phyloP scores from a whole-genome alignment of 148 eudicot species.

The Euryodendron excelsum region DNA sequence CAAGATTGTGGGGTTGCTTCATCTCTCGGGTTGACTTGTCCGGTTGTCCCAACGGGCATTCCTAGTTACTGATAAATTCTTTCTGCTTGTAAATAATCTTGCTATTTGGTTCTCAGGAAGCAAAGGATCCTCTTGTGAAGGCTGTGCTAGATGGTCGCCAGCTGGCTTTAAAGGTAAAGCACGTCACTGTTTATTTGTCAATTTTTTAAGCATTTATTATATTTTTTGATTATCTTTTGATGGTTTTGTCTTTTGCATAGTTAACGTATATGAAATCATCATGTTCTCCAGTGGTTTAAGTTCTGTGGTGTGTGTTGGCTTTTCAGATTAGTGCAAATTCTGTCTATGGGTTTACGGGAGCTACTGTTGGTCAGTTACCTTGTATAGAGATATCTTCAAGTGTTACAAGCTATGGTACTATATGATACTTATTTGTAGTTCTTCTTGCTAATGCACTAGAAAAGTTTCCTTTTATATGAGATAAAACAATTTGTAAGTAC shows the following conservation, averaged over 20 bases:
- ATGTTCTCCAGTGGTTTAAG: conserved; percentile 1
- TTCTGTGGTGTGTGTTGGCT: conserved; percentile 16
- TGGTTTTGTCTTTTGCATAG: background rate
- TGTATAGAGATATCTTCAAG: conserved; percentile 98
- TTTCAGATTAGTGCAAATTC: conserved; percentile 99
- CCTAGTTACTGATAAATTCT: background rate
- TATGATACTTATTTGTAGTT: conserved; percentile 7
- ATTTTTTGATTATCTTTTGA: background rate
- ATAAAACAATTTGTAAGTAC: background rate
- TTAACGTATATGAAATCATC: background rate
- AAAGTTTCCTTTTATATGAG: background rate
- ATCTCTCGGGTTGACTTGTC: background rate
- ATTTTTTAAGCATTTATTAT: background rate
- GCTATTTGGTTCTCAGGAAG: conserved; percentile 57
- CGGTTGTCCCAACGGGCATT: background rate
- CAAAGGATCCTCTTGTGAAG: conserved; percentile 94
- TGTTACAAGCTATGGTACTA: conserved; percentile 97
- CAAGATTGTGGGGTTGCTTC: background rate
- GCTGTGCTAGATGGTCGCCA: conserved; percentile 99
- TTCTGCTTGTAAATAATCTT: conserved; percentile 12
- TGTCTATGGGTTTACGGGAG: conserved; percentile 99
- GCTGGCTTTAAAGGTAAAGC: conserved; percentile 84
- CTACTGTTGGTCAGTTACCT: conserved; percentile 90
- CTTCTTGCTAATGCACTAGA: background rate
- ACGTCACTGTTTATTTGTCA: background rate